A percentile compares a stretch with the other conserved stretches of the same genome.
phyloP scores from a whole-genome alignment of 2,329 filamentous ascomycete species.

The Truncatella angustata region DNA sequence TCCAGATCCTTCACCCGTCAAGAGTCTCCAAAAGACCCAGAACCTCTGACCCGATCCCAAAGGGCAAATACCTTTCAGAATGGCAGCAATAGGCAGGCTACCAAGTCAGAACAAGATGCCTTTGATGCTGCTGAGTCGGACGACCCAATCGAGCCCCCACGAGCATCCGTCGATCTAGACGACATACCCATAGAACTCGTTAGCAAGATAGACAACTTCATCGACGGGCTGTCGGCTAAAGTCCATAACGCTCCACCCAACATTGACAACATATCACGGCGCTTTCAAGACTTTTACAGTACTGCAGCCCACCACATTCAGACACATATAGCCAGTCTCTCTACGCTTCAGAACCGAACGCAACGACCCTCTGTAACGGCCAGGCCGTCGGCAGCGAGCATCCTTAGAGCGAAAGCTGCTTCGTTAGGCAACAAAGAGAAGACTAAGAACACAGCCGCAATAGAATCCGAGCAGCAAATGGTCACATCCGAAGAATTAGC shows the following conservation, averaged over 20 bases:
- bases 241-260: slow-evolving; percentile 80
- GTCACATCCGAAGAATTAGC: slow-evolving; percentile 83
- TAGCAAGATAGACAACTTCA: slow-evolving; percentile 87
- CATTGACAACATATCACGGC: slow-evolving; percentile 76
- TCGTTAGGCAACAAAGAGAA: slow-evolving; percentile 54
- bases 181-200: slow-evolving; percentile 92
- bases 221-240: slow-evolving; percentile 85
- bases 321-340: slow-evolving; percentile 81
- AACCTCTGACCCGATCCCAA: slow-evolving; percentile 35
- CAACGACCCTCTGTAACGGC: slow-evolving; percentile 54
- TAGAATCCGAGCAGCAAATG: slow-evolving; percentile 72
- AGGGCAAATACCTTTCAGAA: slow-evolving; percentile 47
- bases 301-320: slow-evolving; percentile 78
- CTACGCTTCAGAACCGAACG: slow-evolving; percentile 70
- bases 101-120: slow-evolving; percentile 33
- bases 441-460: slow-evolving; percentile 36
- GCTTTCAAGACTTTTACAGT: slow-evolving; percentile 93
- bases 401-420: slow-evolving; percentile 54
- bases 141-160: slow-evolving; percentile 43
- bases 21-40: slow-evolving; percentile 24
- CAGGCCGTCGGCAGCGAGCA: slow-evolving; percentile 53
- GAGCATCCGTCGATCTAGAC: slow-evolving; percentile 71
- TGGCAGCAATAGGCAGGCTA: slow-evolving; percentile 27
- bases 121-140: slow-evolving; percentile 50
- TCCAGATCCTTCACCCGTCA: slow-evolving; percentile 24